Percentiles rank a stretch among this genome's conserved stretches.
Conservation (phyloP, 345 rosid genomes). For the Melaleuca quinquenervia region DNA sequence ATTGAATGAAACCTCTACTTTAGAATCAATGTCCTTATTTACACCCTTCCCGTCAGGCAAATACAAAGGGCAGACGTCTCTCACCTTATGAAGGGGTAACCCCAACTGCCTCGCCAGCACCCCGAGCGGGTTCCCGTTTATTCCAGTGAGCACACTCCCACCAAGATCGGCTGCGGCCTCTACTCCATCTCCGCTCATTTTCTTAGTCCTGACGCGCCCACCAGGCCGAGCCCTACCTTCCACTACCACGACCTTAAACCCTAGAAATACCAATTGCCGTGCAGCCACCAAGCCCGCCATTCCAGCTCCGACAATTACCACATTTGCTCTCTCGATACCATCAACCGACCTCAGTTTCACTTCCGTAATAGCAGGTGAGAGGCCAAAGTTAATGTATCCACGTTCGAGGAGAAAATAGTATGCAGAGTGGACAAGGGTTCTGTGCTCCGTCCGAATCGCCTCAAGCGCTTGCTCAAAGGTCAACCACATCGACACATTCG, state of each 20-base stretch:
- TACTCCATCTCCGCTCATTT: constrained; percentile 68
- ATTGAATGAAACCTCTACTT: constrained; percentile 73
- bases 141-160: constrained; percentile 93
- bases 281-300: constrained; percentile 86
- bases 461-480: constrained; percentile 68
- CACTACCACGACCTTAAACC: constrained; percentile 80
- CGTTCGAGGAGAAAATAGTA: constrained; percentile 68
- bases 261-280: constrained; percentile 70
- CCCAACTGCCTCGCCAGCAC: constrained; percentile 85
- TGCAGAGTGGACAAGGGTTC: constrained; percentile 52
- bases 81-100: constrained; percentile 90
- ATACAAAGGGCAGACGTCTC: constrained; percentile 90
- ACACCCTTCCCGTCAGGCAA: constrained; percentile 70
- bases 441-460: constrained; percentile 68
- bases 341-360: constrained; percentile 43
- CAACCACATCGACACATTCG: constrained; percentile 70
- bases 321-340: constrained; percentile 54
- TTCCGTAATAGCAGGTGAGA: constrained; percentile 60
- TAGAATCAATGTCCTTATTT: constrained; percentile 68
- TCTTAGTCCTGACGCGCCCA: constrained; percentile 79
- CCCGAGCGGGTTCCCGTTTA: constrained; percentile 88
- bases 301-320: constrained; percentile 80
- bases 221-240: constrained; percentile 85
- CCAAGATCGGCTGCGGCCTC: constrained; percentile 82
- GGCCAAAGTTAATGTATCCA: constrained; percentile 82